Base-by-base conservation (phyloP, 495 filamentous ascomycete genomes). In the Hyaloscypha variabilis region DNA sequence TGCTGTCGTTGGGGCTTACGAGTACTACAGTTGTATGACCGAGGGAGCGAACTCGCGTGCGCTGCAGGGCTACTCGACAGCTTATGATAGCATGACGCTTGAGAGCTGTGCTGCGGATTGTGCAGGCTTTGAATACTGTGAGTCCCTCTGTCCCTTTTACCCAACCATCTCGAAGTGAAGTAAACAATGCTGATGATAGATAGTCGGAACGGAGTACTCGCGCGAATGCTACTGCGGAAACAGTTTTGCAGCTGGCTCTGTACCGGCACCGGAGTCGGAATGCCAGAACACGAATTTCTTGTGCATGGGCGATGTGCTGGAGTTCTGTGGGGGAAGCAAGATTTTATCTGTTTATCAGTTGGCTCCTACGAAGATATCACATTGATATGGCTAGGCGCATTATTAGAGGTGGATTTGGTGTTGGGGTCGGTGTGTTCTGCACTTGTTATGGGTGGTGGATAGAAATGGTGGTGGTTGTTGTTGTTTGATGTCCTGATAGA, bases 151-250 rank as follows among this genome's bases (percentile, higher is more conserved):
- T 36, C 6, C 31, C 31, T 36, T n/a, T n/a, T n/a, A n/a, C n/a
- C 31, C 31, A 13, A 36, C 5, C 13, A 13, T 36, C 31, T 36
- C 31, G 5, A n/a, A n/a, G n/a, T 36, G 31, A 36, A 36, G 5
- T 36, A 5, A n/a, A n/a, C 31, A 36, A 36, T 36, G 31, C 31
- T 36, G 13, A 36, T 36, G 13, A 6, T 36, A 5, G 31, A 36
- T 6, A 36, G 31, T 58, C 67, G 90, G 87, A 64, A 69, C 89
- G 3, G 85, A 92, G 73, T 91, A 90, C 64, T 83, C 82, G 55
- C 78, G 83, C 30, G 86, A 92, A 71, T 90, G 88, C 68, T 90
- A 83, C 74, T 90, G 87, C 69, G 86, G 34, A 21, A 63, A 65
- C 30, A 13, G 11, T 4, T 25, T 56, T 26, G 3, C 75, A 25